Base-by-base conservation (phyloP, 2,329 filamentous ascomycete species). In the Fusarium udum region DNA sequence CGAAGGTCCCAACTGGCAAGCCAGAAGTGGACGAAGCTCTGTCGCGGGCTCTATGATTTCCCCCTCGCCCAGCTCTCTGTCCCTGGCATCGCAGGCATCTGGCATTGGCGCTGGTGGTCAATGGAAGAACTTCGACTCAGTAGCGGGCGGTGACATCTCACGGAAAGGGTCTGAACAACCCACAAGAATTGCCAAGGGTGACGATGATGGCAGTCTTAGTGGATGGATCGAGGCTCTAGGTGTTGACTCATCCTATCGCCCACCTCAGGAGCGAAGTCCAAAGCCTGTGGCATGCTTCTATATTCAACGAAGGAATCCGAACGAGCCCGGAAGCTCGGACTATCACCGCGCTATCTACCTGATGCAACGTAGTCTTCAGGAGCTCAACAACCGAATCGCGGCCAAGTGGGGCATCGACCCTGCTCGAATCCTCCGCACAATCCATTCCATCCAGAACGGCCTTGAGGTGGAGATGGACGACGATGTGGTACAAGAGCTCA, bases 191-290 rank as follows among this genome's bases (percentile, higher is more conserved):
- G 82, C 80, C 61, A 87, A 87, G 74, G 87, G 86, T 1, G 90
- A 91, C 60, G 88, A 90, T 28, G 84, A 89, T 40, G 92, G 92
- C 15, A 90, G 88, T 31, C 84, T 95, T 34, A 92, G 90, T 68
- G 92, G 93, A 11, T 97, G 93, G 91, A 96, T 98, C 71, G 95
- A 98, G 80, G 94, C 95, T 2, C 84, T 97, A 13, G 96, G 94
- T 37, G 94, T 98, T n/a, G 96, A 98, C 80, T 86, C 91, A 22
- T 89, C 88, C 5, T 99, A 98, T 80, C 90, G 92, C 65, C 92
- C 96, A 49, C 95, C 95, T 2, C 84, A 88, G 2, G 93, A 97
- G 77, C 89, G 88, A 64, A 84, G 87, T 14, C 85, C 90, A 26
- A 97, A 94, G 80, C 84, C 87, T 80, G 91, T 97, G 46, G 95